A percentile compares a stretch with the other conserved stretches of the same genome.
phyloP scores from a whole-genome alignment of 78 protist species.

The Dictyostelium firmibasis region DNA sequence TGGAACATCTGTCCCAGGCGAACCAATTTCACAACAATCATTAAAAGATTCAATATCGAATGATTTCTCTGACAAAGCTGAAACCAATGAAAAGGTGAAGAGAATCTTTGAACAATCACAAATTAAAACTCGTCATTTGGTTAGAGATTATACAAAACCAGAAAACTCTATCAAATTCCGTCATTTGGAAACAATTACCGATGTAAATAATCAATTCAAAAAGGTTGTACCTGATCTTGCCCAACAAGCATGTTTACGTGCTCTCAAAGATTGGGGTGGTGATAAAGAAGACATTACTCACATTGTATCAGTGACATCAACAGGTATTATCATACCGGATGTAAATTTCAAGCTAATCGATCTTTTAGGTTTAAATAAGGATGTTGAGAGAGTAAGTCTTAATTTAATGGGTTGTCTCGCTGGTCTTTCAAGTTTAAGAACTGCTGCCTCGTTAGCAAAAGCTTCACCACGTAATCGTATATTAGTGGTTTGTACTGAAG shows the following conservation, averaged over 20 bases:
- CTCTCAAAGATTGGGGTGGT: constrained; percentile 75
- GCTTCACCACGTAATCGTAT: constrained; percentile 19
- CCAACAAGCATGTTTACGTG: constrained; percentile 8
- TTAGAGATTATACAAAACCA: constrained; percentile 8
- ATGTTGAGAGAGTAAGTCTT: constrained; percentile 23
- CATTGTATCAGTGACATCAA: constrained; percentile 19
- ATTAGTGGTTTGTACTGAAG: constrained; percentile 57
- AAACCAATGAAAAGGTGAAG: constrained; percentile 2
- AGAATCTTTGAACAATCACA: constrained; percentile 54
- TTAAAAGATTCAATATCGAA: constrained; percentile 9
- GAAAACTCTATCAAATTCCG: constrained; percentile 45
- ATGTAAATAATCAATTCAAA: constrained; percentile 15
- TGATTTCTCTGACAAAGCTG: constrained; percentile 37
- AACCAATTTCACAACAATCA: constrained; percentile 21
- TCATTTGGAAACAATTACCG: constrained; percentile 7
- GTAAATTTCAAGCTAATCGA: constrained; percentile 42
- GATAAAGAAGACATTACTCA: constrained; percentile 33
- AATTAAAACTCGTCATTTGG: constrained; percentile 41
- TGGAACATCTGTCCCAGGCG: constrained; percentile 47
- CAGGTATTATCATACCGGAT: constrained; percentile 67
- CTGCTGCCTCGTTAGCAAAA: constrained; percentile 8
- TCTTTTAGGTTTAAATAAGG: constrained; percentile 12
- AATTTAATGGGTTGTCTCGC: constrained; percentile 72
- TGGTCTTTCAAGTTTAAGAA: constrained; percentile 43
- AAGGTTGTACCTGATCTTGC: constrained; percentile 1